A percentile compares a stretch with the other conserved stretches of the same genome.
phyloP scores from a whole-genome alignment of 805 yeast genomes.

The Zygoascus flipseniorum region DNA sequence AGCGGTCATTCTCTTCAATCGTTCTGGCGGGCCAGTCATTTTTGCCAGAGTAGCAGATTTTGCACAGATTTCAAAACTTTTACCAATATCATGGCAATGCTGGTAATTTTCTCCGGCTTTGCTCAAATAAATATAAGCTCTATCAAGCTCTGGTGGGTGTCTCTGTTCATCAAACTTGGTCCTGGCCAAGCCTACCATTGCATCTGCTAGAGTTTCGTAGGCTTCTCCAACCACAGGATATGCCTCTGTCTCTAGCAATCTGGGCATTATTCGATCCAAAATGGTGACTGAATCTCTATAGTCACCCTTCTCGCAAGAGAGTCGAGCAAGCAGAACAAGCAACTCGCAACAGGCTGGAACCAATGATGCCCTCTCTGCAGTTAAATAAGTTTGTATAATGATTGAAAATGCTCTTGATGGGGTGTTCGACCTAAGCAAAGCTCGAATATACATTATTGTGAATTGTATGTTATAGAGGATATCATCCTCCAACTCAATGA shows the following conservation, averaged over 20 bases:
- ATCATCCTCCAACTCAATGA: conserved; percentile 43
- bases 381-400: conserved; percentile 40
- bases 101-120: conserved; percentile 1
- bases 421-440: conserved; percentile 29
- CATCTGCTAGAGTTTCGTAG: conserved; percentile 28
- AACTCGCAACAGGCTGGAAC: conserved; percentile 40
- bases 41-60: not conserved
- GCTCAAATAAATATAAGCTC: not conserved
- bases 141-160: not conserved
- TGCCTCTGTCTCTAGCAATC: conserved; percentile 34
- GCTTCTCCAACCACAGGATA: conserved; percentile 34
- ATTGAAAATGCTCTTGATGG: conserved; percentile 45
- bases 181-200: conserved; percentile 16
- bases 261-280: conserved; percentile 37
- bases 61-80: not conserved
- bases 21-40: not conserved
- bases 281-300: conserved; percentile 38
- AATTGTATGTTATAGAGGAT: conserved; percentile 39
- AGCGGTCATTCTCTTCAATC: not conserved
- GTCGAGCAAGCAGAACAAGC: conserved; percentile 36
- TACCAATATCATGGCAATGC: not conserved
- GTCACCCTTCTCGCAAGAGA: conserved; percentile 36
- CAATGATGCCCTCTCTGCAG: conserved; percentile 41
- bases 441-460: conserved; percentile 39
- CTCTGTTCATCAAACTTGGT: not conserved